Evolutionary conservation across 176 grass and related monocot genomes (phyloP).

Genomic region (Carex kokanica): DNA sequence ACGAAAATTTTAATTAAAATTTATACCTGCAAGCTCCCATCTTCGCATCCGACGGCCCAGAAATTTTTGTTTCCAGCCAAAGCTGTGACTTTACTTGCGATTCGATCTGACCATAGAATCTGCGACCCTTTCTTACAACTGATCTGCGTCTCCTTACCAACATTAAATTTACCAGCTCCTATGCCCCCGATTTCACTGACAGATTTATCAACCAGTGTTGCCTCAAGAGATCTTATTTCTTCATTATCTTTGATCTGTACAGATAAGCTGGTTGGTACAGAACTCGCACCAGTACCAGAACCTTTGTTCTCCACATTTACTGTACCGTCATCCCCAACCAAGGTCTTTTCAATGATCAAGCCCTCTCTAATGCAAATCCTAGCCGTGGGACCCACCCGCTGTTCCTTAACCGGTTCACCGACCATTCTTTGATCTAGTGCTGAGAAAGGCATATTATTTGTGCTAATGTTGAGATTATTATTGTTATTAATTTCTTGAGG

Average conservation of each 20-base stretch:
- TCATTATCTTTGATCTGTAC: conserved; percentile 51
- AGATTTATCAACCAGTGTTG: conserved; percentile 66
- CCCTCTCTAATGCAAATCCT: conserved; percentile 73
- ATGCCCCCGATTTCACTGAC: conserved; percentile 45
- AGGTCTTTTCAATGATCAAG: conserved; percentile 77
- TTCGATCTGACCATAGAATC: conserved; percentile 81
- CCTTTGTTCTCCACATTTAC: conserved; percentile 55
- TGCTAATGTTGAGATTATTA: conserved; percentile 8
- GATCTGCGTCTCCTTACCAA: conserved; percentile 75
- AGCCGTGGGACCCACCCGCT: conserved; percentile 66
- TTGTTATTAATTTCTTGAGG: conserved; percentile 54
- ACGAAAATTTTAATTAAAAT: neutral
- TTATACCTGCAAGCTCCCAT: conserved; percentile 85
- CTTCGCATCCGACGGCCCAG: conserved; percentile 87
- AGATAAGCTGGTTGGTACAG: conserved; percentile 44
- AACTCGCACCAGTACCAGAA: conserved; percentile 35
- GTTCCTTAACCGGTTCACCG: conserved; percentile 32
- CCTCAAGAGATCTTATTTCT: conserved; percentile 51
- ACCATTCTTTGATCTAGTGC: conserved; percentile 28
- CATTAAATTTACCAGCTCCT: conserved; percentile 48
- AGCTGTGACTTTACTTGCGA: conserved; percentile 82
- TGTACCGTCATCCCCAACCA: conserved; percentile 41
- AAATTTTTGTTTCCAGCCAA: conserved; percentile 95
- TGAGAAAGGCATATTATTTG: neutral
- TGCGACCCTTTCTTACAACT: conserved; percentile 62